These are phyloP conservation scores for Coemansia sp. DNA, from an alignment of 192 early-diverging fungal species.

Conservation along the genomic window DNA sequence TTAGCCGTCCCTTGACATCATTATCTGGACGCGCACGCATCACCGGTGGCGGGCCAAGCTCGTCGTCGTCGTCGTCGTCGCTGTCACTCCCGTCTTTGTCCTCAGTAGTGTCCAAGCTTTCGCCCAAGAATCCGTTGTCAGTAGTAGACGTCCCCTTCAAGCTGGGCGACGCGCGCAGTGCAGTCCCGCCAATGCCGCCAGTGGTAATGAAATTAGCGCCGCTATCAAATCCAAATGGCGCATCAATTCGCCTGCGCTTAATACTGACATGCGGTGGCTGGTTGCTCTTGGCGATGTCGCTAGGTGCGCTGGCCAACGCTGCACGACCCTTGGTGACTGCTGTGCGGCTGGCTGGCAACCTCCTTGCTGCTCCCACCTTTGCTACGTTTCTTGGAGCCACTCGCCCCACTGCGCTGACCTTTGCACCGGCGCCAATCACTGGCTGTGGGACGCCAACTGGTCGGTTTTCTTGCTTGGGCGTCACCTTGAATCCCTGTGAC, in stretches of 20 bases:
- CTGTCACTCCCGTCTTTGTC: constrained; percentile 20
- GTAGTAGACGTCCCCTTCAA: not conserved
- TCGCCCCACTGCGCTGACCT: constrained; percentile 6
- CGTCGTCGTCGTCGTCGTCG: constrained; percentile 18
- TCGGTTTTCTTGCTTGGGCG: constrained; percentile 19
- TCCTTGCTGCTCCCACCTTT: constrained; percentile 18
- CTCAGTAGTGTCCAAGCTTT: not conserved
- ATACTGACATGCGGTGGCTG: constrained; percentile 20
- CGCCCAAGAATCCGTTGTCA: not conserved
- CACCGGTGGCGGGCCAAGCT: constrained; percentile 32
- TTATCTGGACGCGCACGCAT: constrained; percentile 22
- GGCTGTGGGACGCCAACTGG: not conserved
- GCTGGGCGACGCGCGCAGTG: not conserved
- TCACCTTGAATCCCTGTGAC: constrained; percentile 42
- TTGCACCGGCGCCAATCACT: not conserved
- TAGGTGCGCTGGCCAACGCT: not conserved
- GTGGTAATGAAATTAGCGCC: not conserved
- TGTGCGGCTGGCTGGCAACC: constrained; percentile 32
- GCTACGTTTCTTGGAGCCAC: constrained; percentile 9
- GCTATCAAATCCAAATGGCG: not conserved
- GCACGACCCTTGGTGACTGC: constrained; percentile 31
- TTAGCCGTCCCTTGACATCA: constrained; percentile 66
- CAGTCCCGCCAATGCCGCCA: not conserved
- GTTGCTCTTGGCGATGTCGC: not conserved
- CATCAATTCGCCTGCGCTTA: constrained; percentile 29